Conservation (phyloP, 352 stramenopile species). For the Globisporangium barbulae region DNA sequence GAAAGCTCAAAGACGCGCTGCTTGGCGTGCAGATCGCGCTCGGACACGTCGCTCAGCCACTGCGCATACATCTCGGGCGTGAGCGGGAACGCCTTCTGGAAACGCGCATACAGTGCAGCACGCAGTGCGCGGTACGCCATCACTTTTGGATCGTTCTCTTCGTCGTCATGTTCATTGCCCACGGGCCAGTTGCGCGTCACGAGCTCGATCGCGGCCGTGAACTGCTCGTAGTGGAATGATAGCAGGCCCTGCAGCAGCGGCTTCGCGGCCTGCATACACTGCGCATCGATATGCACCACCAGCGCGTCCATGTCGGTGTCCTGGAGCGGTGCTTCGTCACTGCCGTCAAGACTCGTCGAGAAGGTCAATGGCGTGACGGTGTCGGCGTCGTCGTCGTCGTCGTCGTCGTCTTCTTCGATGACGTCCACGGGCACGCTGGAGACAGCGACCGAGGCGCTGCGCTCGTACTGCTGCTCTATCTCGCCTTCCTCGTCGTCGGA, state of each 20-base stretch:
- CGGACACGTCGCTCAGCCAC: slow-evolving; percentile 39
- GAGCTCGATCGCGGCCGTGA: slow-evolving; percentile 29
- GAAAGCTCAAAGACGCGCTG: slow-evolving; percentile 41
- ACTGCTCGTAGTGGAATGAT: slow-evolving; percentile 35
- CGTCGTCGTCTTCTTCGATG: slow-evolving; percentile 22
- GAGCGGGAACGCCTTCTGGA: slow-evolving; percentile 55
- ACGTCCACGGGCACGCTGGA: slow-evolving; percentile 26
- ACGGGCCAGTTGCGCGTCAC: slow-evolving; percentile 31
- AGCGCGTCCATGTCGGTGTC: not conserved
- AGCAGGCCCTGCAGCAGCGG: slow-evolving; percentile 16
- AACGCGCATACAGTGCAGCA: slow-evolving; percentile 33
- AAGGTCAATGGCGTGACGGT: not conserved
- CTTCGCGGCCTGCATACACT: slow-evolving; percentile 17
- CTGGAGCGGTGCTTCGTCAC: not conserved
- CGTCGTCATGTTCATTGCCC: slow-evolving; percentile 7
- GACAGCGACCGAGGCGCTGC: not conserved
- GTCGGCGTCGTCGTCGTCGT: not conserved
- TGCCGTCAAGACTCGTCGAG: not conserved
- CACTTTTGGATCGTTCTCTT: slow-evolving; percentile 2
- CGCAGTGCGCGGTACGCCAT: slow-evolving; percentile 26
- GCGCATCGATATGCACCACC: not conserved
- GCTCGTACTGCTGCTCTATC: slow-evolving; percentile 2
- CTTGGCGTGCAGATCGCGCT: slow-evolving; percentile 16
- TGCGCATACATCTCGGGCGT: slow-evolving; percentile 54
- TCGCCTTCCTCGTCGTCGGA: slow-evolving; percentile 36